A percentile compares a stretch with the other conserved stretches of the same genome.
phyloP scores from a whole-genome alignment of 371 early-diverging fungal species.

The Blakeslea trispora region DNA sequence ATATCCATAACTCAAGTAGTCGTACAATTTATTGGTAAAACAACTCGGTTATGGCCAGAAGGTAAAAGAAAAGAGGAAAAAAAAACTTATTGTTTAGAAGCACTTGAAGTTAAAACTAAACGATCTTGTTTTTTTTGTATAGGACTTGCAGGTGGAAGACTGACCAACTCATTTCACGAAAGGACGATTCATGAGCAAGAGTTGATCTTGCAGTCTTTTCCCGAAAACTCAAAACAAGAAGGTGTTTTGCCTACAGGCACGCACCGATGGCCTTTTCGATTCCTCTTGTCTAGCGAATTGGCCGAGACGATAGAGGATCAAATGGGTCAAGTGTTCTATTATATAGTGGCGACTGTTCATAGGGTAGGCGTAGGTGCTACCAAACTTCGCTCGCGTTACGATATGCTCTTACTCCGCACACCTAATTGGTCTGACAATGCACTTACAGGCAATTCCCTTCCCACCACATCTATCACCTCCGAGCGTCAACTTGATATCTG shows the following conservation, averaged over 20 bases:
- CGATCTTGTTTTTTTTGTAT: not conserved
- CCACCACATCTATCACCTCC: conserved; percentile 25
- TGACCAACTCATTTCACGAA: conserved; percentile 47
- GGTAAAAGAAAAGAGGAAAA: conserved; percentile 22
- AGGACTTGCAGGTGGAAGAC: conserved; percentile 39
- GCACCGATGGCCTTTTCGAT: conserved; percentile 42
- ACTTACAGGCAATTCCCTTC: conserved; percentile 30
- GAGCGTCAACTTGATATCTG: conserved; percentile 28
- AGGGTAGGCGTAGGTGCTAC: conserved; percentile 27
- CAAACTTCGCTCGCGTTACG: conserved; percentile 27
- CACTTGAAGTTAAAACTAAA: too few species aligned
- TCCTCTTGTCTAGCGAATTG: conserved; percentile 30
- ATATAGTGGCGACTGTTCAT: conserved; percentile 32
- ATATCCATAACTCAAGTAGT: conserved; percentile 29
- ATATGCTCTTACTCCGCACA: conserved; percentile 32
- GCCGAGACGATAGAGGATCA: conserved; percentile 43
- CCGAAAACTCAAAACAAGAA: conserved; percentile 16
- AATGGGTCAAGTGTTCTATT: conserved; percentile 33
- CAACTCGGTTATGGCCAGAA: conserved; percentile 50
- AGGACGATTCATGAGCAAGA: conserved; percentile 50
- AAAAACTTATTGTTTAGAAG: too few species aligned
- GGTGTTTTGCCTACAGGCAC: conserved; percentile 23
- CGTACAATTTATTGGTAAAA: conserved; percentile 44
- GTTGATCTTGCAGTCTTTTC: conserved; percentile 33
- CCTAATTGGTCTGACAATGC: conserved; percentile 30